Base-by-base conservation (phyloP, 2,329 filamentous ascomycete genomes). In the Aspergillus brunneoviolaceus region DNA sequence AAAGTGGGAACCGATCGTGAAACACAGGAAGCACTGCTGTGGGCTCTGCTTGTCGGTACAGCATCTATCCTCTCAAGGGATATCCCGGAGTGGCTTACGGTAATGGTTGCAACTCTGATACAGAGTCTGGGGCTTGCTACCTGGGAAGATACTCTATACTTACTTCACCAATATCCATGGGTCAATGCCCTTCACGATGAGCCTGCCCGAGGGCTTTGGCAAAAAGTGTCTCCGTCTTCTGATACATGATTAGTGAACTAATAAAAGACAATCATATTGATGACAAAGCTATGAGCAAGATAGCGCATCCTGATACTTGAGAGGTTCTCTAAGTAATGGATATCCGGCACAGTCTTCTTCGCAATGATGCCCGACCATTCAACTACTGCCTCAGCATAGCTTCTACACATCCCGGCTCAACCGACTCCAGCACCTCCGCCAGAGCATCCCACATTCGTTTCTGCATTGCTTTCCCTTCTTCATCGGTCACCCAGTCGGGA, bases 381-480 rank as follows among this genome's bases (percentile, higher is more conserved):
- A 3, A 16, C 16, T 19, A 45, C 14, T 16, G 14, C 6, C 6
- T 16, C 1, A 45, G 16, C n/a, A 45, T n/a, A 6, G 14, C 39
- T 7, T 35, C 21, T 31, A 59, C 52, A 47, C 57, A 59, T 11
- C 57, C 57, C 12, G 57, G 57, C 50, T 54, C 51, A 16, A 50
- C 31, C 0, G 25, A 54, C 57, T 59, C 57, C 51, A 59, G 16
- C 45, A 19, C 33, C 4, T 14, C 7, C 3, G 54, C 57, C 3
- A 59, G 27, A 31, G 49, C 57, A 6, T 59, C 45, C 57, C 57
- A 59, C 29, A 59, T 54, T 10, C 47, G 39, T 39, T 48, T 49
- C 45, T 59, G 57, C 57, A 59, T 29, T n/a, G 31, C 50, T 51
- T 59, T 51, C 12, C 50, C 57, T 31, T 54, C 45, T 23, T 50